Conservation (phyloP, 2,329 filamentous ascomycete genomes). For the Fusarium sp. region DNA sequence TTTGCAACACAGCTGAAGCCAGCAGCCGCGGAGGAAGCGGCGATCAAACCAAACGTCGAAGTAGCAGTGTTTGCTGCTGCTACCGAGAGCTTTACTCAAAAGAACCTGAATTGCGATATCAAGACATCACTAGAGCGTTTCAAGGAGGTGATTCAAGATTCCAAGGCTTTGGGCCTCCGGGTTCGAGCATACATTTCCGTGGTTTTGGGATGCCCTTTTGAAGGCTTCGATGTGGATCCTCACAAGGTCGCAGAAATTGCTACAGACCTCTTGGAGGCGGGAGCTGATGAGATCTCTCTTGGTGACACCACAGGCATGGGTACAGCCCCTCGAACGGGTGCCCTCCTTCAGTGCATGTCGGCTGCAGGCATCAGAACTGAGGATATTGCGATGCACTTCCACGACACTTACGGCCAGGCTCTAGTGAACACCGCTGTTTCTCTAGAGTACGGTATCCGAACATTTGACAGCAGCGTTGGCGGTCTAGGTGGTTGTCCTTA, state of each 20-base stretch:
- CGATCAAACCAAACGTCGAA: conserved; percentile 68
- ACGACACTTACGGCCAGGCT: conserved; percentile 89
- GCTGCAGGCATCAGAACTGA: conserved; percentile 76
- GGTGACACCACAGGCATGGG: conserved; percentile 94
- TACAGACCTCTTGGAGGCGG: conserved; percentile 80
- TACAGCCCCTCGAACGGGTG: conserved; percentile 76
- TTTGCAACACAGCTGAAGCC: conserved; percentile 65
- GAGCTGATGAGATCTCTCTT: conserved; percentile 89
- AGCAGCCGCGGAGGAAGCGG: conserved; percentile 52
- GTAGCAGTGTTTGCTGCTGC: conserved; percentile 86
- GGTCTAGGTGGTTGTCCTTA: conserved; percentile 89
- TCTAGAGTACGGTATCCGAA: conserved; percentile 80
- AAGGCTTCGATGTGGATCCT: conserved; percentile 73
- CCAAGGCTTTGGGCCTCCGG: conserved; percentile 72
- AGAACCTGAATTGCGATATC: conserved; percentile 86
- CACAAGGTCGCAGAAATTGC: conserved; percentile 75
- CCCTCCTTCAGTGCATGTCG: conserved; percentile 72
- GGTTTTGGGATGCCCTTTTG: conserved; percentile 83
- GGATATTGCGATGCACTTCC: conserved; percentile 85
- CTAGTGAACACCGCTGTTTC: conserved; percentile 84
- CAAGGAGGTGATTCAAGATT: conserved; percentile 74
- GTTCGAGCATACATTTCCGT: conserved; percentile 86
- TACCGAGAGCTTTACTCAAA: conserved; percentile 82
- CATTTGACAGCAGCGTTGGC: conserved; percentile 83
- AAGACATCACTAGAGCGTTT: conserved; percentile 78